Base-by-base conservation (phyloP, 2,329 filamentous ascomycete genomes). In the Tolypocladium amazonense region DNA sequence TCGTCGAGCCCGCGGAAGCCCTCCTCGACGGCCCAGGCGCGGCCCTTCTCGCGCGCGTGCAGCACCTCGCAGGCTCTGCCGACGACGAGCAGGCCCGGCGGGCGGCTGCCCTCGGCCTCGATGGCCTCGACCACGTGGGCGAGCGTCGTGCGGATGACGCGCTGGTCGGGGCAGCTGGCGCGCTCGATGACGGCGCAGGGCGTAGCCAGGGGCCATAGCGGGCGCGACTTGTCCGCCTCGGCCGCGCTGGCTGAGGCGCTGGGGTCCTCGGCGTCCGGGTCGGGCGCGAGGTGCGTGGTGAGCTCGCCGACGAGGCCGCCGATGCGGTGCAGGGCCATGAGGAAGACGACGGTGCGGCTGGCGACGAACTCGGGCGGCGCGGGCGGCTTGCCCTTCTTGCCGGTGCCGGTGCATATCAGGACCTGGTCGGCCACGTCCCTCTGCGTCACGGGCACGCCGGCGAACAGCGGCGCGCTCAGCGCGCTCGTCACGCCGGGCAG, bases 361-460 rank as follows among this genome's bases (percentile, higher is more conserved):
- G 81, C 72, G 0, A 92, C 84, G 71, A 86, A 96, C 63, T 87
- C 86, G 0, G 94, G 94, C 39, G 92, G 91, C n/a, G 84, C 78
- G 0, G 92, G 92, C 0, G 90, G 79, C 59, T 84, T 88, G 15
- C 94, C 94, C 75, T 96, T 95, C 68, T 94, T 85, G 0, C 94
- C 94, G 0, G 94, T 99, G 0, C 94, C 94, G 0, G 94, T 99
- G 75, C 94, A 97, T n/a, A 99, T 83, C 33, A 99, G 81, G 0
- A 99, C 87, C 73, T 97, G 92, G 69, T 99, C 94, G 4, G 91
- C 88, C 0, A 96, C 89, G 53, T 89, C 89, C 6, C 94, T 83
- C 75, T 97, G 93, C 1, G 94, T 99, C 0, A 88, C 81, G 1
- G 94, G 93, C 38, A 99, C 90, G 8, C 81, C 86, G 0, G 92